Evolutionary conservation across 352 stramenopile species (phyloP).

Genomic region (Phytophthora pinifolia): DNA sequence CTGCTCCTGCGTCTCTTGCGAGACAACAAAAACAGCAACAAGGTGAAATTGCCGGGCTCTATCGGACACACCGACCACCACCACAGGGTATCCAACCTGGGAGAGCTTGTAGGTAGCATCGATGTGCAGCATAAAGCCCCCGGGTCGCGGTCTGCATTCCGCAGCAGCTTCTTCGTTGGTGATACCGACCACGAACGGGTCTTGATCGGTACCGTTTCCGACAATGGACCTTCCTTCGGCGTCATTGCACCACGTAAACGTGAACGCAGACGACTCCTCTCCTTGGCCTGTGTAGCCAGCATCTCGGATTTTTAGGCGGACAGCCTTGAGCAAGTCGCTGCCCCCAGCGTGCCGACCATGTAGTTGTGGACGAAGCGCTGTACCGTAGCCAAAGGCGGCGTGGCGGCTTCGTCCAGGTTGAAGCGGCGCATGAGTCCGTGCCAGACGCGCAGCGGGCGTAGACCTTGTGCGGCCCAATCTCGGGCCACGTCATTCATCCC

Average conservation of each 20-base stretch:
- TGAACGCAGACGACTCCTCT: neutral
- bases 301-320: too few relatives aligned
- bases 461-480: too few relatives aligned
- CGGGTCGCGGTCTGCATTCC: neutral
- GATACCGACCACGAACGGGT: constrained; percentile 4
- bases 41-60: constrained; percentile 12
- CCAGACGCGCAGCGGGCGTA: too few relatives aligned
- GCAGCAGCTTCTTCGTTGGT: constrained; percentile 1
- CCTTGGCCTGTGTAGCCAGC: too few relatives aligned
- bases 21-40: constrained; percentile 9
- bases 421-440: too few relatives aligned
- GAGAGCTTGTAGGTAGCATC: constrained; percentile 26
- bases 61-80: constrained; percentile 21
- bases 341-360: too few relatives aligned
- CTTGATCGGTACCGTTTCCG: constrained; percentile 1
- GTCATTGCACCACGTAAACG: constrained; percentile 1
- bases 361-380: too few relatives aligned
- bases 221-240: neutral
- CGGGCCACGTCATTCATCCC: too few relatives aligned
- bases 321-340: too few relatives aligned
- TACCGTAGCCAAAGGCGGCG: too few relatives aligned
- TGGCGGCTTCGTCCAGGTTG: too few relatives aligned
- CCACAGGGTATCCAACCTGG: constrained; percentile 7
- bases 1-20: neutral
- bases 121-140: constrained; percentile 9